A percentile compares a stretch with the other conserved stretches of the same genome.
These are phyloP conservation scores for Prunus salicina DNA, from an alignment of 306 rosid species.

Conservation along the genomic window DNA sequence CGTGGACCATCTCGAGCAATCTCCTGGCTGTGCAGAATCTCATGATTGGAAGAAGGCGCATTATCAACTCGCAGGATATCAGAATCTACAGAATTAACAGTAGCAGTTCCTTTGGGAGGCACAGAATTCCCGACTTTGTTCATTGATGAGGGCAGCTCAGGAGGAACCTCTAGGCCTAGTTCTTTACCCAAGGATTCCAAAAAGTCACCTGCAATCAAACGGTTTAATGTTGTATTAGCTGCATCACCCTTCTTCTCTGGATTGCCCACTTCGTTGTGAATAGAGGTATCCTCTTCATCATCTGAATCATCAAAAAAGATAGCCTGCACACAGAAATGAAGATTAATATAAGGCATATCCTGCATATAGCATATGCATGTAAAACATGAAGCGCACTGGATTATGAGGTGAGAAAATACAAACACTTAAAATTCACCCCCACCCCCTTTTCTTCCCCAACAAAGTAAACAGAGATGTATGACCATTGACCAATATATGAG, in stretches of 20 bases:
- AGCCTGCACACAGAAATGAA: constrained; percentile 55
- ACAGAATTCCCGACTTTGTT: constrained; percentile 39
- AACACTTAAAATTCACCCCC: no score
- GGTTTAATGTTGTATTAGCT: constrained; percentile 76
- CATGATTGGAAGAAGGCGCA: constrained; percentile 22
- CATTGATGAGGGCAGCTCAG: constrained; percentile 51
- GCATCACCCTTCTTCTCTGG: constrained; percentile 84
- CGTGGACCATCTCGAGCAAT: constrained; percentile 31
- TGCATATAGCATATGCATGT: not conserved
- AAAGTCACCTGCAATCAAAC: constrained; percentile 94
- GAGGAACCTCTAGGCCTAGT: constrained; percentile 91
- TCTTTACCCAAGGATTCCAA: constrained; percentile 95
- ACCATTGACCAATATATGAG: no score
- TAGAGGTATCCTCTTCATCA: constrained; percentile 55
- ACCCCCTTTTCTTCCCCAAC: no score
- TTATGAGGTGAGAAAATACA: no score
- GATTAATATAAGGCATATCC: constrained; percentile 3
- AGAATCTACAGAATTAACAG: constrained; percentile 31
- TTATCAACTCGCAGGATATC: constrained; percentile 24
- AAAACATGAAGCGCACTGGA: not conserved
- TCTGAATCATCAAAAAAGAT: constrained; percentile 96
- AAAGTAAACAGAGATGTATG: no score
- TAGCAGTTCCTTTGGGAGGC: constrained; percentile 39
- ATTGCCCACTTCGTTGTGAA: constrained; percentile 47
- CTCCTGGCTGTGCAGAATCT: constrained; percentile 26